Base-by-base conservation (phyloP, 768 basidiomycete genomes). In the Macrolepiota albuminosa region DNA sequence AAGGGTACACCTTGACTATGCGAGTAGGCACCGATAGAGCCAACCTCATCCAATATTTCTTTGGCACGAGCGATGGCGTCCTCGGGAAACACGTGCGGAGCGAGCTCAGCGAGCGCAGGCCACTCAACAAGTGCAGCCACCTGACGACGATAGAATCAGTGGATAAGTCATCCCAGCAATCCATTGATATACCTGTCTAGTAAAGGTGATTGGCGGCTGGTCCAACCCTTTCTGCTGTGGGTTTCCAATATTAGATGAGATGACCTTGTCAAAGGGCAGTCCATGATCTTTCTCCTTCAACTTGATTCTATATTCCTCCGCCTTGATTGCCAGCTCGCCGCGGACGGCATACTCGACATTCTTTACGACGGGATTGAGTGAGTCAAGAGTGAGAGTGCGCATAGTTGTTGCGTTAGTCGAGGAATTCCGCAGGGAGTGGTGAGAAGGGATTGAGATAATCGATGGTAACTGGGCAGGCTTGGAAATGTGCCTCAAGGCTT, bases 321-420 rank as follows among this genome's bases (percentile, higher is more conserved):
- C 93, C 71, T 90, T 92, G 77, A 98, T 91, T 4, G 96, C 94
- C 63, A 98, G 86, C 75, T 96, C 95, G 52, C 97, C 96, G 57
- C 96, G 91, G 33, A 99, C 96, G 58, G 96, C 96, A 71, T 99
- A 99, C 73, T 97, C 84, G 55, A 98, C 97, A 54, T 91, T 86
- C 69, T 85, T 82, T 50, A 97, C 81, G 59, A 86, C 79, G 2
- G 89, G 92, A 75, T 97, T 98, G 73, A 98, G 84, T 45, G 84
- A 80, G 57, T 87, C 81, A 60, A 82, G 63, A 37, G 88, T 84
- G 65, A 96, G 82, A 26, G 78, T 74, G 62, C 75, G 79, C 85
- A 86, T 87, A 26, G 54, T 63, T 43, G 67, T 64, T 43, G 70
- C 58, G 56, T 50, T 50, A 13, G 58, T 56, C 3, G 63, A 62